Evolutionary conservation across 495 filamentous ascomycete genomes (phyloP).

Genomic region (Amphirosellinia nigrospora): DNA sequence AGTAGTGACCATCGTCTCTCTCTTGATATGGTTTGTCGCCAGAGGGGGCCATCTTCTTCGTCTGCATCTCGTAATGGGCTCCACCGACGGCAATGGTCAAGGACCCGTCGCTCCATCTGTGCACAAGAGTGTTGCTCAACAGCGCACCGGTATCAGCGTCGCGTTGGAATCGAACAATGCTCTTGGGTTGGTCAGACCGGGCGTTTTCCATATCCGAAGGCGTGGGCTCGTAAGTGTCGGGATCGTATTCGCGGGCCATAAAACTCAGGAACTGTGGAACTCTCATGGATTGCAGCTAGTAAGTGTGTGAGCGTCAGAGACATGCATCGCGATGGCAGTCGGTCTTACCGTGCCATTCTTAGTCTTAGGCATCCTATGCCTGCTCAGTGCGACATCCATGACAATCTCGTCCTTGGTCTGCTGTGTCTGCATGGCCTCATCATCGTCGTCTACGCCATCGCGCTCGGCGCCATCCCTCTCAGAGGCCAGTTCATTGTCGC

Average conservation of each 20-base stretch:
- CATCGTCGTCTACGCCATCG: constrained; percentile 46
- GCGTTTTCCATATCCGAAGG: constrained; percentile 55
- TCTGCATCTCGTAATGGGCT: constrained; percentile 79
- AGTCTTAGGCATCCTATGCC: constrained; percentile 71
- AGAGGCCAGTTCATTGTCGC: constrained; percentile 80
- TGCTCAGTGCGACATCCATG: constrained; percentile 63
- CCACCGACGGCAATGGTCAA: constrained; percentile 74
- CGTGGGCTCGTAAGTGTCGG: constrained; percentile 66
- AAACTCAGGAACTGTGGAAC: constrained; percentile 81
- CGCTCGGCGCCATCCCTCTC: constrained; percentile 61
- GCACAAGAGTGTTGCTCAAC: constrained; percentile 77
- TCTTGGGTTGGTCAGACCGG: constrained; percentile 44
- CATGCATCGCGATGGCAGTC: not conserved
- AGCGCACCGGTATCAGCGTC: constrained; percentile 55
- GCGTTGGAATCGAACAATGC: constrained; percentile 48
- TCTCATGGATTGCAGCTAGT: constrained; percentile 76
- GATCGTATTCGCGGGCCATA: constrained; percentile 74
- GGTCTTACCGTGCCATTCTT: constrained; percentile 67
- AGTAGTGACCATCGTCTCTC: constrained; percentile 77
- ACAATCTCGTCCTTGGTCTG: constrained; percentile 60
- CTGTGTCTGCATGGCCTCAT: constrained; percentile 45
- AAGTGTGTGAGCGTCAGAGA: constrained; percentile 20
- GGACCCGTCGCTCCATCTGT: constrained; percentile 85
- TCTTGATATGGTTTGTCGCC: constrained; percentile 63
- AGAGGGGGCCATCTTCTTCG: constrained; percentile 76